These are phyloP conservation scores for Colletotrichum lupini DNA, from an alignment of 2,329 filamentous ascomycete species.

Conservation along the genomic window DNA sequence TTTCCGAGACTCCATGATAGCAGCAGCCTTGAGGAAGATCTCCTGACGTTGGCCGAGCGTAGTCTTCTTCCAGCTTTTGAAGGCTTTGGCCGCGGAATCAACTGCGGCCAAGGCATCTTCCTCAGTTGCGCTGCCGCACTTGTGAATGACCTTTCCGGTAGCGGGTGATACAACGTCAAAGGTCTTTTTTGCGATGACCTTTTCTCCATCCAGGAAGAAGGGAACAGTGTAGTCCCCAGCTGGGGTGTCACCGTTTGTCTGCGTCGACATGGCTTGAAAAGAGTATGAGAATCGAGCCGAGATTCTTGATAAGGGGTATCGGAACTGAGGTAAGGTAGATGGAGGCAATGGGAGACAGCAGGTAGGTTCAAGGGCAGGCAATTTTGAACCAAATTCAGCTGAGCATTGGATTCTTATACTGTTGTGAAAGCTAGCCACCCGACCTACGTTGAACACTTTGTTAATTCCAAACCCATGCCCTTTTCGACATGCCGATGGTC, in stretches of 20 bases:
- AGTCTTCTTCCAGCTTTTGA: slow-evolving; percentile 70
- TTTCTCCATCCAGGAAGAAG: slow-evolving; percentile 56
- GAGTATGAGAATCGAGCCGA: not conserved
- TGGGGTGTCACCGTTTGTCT: slow-evolving; percentile 7
- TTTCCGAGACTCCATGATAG: slow-evolving; percentile 63
- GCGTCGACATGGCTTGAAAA: slow-evolving; percentile 15
- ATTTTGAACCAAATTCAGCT: not conserved
- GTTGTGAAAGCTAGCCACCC: not conserved
- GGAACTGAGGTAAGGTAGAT: not conserved
- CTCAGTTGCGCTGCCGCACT: slow-evolving; percentile 65
- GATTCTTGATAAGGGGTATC: not conserved
- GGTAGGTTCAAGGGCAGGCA: not conserved
- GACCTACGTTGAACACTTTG: slow-evolving; percentile 6
- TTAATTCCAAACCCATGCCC: slow-evolving; percentile 13
- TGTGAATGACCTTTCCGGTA: slow-evolving; percentile 63
- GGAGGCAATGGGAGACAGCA: not conserved
- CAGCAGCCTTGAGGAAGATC: slow-evolving; percentile 71
- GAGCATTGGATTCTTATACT: slow-evolving; percentile 14
- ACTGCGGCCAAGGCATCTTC: slow-evolving; percentile 62
- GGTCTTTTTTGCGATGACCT: slow-evolving; percentile 57
- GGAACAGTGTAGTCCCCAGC: slow-evolving; percentile 44
- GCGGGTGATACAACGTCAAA: slow-evolving; percentile 68
- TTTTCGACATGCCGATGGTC: slow-evolving; percentile 27
- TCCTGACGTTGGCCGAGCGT: slow-evolving; percentile 67
- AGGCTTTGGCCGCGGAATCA: slow-evolving; percentile 65